Conservation (phyloP, 2,329 filamentous ascomycete species). For the Kalmusia sp. region DNA sequence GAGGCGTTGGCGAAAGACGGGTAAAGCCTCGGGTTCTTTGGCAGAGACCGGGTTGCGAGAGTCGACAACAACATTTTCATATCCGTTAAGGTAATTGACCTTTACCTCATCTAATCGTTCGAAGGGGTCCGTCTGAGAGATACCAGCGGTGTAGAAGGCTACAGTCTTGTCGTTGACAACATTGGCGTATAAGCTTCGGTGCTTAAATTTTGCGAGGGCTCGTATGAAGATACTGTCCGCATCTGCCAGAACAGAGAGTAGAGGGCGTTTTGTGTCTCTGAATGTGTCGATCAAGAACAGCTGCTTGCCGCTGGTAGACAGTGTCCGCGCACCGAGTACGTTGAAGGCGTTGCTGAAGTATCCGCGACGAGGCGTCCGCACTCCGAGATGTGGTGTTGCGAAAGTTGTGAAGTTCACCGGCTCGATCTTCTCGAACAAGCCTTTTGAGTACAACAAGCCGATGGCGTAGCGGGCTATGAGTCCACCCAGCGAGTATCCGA, state of each 20-base stretch:
- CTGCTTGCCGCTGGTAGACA: conserved; percentile 85
- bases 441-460: conserved; percentile 81
- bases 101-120: conserved; percentile 70
- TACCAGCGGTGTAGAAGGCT: conserved; percentile 81
- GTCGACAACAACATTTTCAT: conserved; percentile 78
- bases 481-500: conserved; percentile 90
- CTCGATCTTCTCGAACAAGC: conserved; percentile 78
- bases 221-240: conserved; percentile 84
- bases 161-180: conserved; percentile 85
- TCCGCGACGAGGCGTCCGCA: conserved; percentile 53
- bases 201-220: conserved; percentile 76
- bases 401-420: conserved; percentile 96
- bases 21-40: conserved; percentile 44
- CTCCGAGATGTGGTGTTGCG: conserved; percentile 75
- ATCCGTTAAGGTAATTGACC: conserved; percentile 76
- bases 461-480: conserved; percentile 86
- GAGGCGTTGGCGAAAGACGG: conserved; percentile 46
- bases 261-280: conserved; percentile 78
- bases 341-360: conserved; percentile 66
- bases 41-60: conserved; percentile 65
- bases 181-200: conserved; percentile 83
- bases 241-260: conserved; percentile 83
- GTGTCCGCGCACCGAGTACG: conserved; percentile 77
- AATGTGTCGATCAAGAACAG: conserved; percentile 88
- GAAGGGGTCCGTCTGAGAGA: conserved; percentile 80